phyloP scores from a whole-genome alignment of 805 yeast genomes.

The Cyberlindnera subsufficiens region DNA sequence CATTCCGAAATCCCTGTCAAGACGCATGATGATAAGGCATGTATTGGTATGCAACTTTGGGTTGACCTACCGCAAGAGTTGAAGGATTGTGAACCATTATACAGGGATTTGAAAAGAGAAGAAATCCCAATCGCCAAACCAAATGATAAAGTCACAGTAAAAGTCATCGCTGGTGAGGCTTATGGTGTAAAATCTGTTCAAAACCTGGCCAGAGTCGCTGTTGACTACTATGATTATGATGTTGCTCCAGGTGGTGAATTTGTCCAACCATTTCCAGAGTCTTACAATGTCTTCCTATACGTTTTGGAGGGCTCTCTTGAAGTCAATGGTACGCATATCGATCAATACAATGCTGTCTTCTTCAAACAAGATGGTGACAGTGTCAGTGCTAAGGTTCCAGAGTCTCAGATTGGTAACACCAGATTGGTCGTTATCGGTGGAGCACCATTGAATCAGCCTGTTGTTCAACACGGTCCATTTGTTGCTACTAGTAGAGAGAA shows the following conservation, averaged over 20 bases:
- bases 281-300: slow-evolving; percentile 67
- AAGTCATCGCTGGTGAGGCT: slow-evolving; percentile 72
- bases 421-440: slow-evolving; percentile 78
- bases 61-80: slow-evolving; percentile 67
- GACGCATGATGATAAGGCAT: slow-evolving; percentile 40
- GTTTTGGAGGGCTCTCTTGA: slow-evolving; percentile 54
- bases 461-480: slow-evolving; percentile 89
- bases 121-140: slow-evolving; percentile 70
- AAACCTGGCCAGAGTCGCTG: slow-evolving; percentile 79
- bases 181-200: slow-evolving; percentile 70
- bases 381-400: slow-evolving; percentile 49
- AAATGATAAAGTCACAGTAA: slow-evolving; percentile 56
- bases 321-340: slow-evolving; percentile 37
- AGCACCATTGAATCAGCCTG: slow-evolving; percentile 61
- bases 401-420: slow-evolving; percentile 34
- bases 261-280: slow-evolving; percentile 50
- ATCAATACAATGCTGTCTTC: slow-evolving; percentile 48
- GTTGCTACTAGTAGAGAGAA: slow-evolving; percentile 67
- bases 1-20: slow-evolving; percentile 83
- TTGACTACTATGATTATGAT: slow-evolving; percentile 62
- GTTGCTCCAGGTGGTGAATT: slow-evolving; percentile 62
- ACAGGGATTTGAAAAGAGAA: slow-evolving; percentile 63
- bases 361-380: slow-evolving; percentile 66
- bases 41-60: slow-evolving; percentile 80
- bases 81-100: slow-evolving; percentile 64